phyloP scores from a whole-genome alignment of 1,139 yeast genomes.

The Torulaspora pretoriensis region DNA sequence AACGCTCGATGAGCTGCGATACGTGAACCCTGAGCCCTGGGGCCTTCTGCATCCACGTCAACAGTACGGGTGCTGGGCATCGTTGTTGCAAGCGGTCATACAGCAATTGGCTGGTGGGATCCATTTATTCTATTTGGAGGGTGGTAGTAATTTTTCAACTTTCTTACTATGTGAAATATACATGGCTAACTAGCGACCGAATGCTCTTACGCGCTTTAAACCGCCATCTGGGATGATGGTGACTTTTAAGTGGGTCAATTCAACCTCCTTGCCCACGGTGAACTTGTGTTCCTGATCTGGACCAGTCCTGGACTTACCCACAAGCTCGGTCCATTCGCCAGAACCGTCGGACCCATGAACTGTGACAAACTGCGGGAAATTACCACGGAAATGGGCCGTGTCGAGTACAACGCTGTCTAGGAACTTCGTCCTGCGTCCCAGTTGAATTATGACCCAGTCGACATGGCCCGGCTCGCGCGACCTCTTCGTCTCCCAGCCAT shows the following conservation, averaged over 20 bases:
- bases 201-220: conserved; percentile 79
- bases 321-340: conserved; percentile 58
- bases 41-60: conserved; percentile 1
- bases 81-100: conserved; percentile 20
- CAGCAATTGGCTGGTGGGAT: conserved; percentile 5
- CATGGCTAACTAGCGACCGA: conserved; percentile 43
- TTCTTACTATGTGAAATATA: conserved; percentile 7
- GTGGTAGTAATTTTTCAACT: conserved; percentile 1
- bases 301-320: conserved; percentile 65
- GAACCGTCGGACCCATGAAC: conserved; percentile 42
- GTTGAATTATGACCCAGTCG: conserved; percentile 82
- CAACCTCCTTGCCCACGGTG: conserved; percentile 28
- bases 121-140: neutral
- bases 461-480: conserved; percentile 78
- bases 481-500: conserved; percentile 97
- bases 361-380: conserved; percentile 76
- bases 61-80: conserved; percentile 15
- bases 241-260: conserved; percentile 64
- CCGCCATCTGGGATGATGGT: conserved; percentile 96
- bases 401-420: conserved; percentile 66
- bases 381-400: conserved; percentile 91
- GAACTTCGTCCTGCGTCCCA: conserved; percentile 57
- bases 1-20: conserved; percentile 13
- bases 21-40: conserved; percentile 3
- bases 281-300: conserved; percentile 76